Percentiles rank a stretch among this genome's conserved stretches.
Conservation (phyloP, 345 rosid genomes). For the Firmiana major region DNA sequence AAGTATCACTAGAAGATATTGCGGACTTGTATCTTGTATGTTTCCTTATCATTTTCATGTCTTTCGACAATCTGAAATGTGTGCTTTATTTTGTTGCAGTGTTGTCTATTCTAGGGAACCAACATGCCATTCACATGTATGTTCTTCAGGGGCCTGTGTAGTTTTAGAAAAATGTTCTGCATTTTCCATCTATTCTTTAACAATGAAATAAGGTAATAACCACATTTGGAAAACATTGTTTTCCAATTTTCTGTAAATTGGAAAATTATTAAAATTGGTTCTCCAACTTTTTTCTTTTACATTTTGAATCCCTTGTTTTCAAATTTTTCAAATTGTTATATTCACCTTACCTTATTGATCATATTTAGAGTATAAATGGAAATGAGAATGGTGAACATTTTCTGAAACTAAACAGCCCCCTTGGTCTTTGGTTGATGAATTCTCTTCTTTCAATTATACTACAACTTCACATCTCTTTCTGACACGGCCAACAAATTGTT, state of each 20-base stretch:
- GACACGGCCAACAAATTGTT: conserved; percentile 10
- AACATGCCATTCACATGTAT: conserved; percentile 76
- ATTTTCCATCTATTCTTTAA: not conserved
- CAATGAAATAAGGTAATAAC: not conserved
- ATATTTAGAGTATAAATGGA: not conserved
- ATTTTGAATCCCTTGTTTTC: not conserved
- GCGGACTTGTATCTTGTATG: not conserved
- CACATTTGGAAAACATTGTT: not conserved
- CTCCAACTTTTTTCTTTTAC: not conserved
- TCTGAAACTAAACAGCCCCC: not conserved
- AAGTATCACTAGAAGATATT: conserved; percentile 28
- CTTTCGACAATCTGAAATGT: not conserved
- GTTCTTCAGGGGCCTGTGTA: conserved; percentile 17
- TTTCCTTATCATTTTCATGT: conserved; percentile 16
- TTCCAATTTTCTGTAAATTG: not conserved
- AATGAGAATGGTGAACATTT: not conserved
- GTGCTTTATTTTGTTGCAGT: conserved; percentile 41
- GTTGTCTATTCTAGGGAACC: conserved; percentile 63
- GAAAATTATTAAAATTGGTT: not conserved
- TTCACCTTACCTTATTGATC: not conserved
- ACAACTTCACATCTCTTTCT: conserved; percentile 10
- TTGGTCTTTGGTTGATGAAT: not conserved
- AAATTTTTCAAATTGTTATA: not conserved
- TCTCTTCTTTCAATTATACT: not conserved
- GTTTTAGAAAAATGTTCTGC: not conserved